Evolutionary conservation across 768 basidiomycete species (phyloP).

Genomic region (Suillus alpinus): DNA sequence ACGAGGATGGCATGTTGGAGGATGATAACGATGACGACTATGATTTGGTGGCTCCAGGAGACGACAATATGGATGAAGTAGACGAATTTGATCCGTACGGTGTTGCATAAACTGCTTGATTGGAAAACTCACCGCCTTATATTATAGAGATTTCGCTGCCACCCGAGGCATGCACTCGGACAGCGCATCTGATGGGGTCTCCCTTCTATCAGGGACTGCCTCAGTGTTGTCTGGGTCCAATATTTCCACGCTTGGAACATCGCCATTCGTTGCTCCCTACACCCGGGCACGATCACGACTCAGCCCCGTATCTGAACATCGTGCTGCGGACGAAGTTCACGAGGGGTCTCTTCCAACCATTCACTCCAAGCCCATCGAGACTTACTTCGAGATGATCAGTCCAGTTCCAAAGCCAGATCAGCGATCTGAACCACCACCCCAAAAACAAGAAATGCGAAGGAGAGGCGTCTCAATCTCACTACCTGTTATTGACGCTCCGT

Average conservation of each 20-base stretch:
- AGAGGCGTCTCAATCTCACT: slow-evolving; percentile 28
- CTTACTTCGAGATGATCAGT: slow-evolving; percentile 56
- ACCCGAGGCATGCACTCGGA: slow-evolving; percentile 54
- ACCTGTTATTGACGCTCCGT: slow-evolving; percentile 16
- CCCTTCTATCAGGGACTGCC: slow-evolving; percentile 51
- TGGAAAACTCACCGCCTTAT: background rate
- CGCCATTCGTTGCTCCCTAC: slow-evolving; percentile 38
- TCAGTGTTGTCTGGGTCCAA: slow-evolving; percentile 52
- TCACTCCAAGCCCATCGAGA: slow-evolving; percentile 32
- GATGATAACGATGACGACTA: slow-evolving; percentile 55
- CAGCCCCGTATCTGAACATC: slow-evolving; percentile 63
- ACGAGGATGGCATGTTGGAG: slow-evolving; percentile 44
- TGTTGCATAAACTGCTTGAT: background rate
- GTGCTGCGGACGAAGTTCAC: slow-evolving; percentile 27
- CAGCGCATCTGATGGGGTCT: slow-evolving; percentile 62
- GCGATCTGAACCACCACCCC: slow-evolving; percentile 15
- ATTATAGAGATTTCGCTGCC: slow-evolving; percentile 70
- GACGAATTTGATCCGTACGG: slow-evolving; percentile 83
- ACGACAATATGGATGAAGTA: slow-evolving; percentile 56
- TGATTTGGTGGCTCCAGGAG: slow-evolving; percentile 45
- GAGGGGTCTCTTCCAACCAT: slow-evolving; percentile 23
- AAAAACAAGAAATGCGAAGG: slow-evolving; percentile 26
- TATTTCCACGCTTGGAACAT: slow-evolving; percentile 51
- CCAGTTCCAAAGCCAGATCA: slow-evolving; percentile 32
- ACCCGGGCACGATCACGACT: slow-evolving; percentile 45